These are phyloP conservation scores for Phlebopus sp. DNA, from an alignment of 1,284 basidiomycete species.

Conservation along the genomic window DNA sequence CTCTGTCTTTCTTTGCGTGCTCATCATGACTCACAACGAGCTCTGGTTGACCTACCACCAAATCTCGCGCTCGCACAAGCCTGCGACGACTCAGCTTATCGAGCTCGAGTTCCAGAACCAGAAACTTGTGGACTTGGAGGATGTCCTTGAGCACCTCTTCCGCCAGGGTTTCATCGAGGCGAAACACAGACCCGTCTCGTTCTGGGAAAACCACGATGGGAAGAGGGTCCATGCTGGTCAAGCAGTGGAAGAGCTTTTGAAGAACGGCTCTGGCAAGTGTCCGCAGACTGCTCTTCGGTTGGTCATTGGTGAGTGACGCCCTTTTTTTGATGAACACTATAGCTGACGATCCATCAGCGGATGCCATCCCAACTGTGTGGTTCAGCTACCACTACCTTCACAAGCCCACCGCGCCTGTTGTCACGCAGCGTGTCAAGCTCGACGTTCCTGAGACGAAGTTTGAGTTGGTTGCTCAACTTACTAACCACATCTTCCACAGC, in stretches of 20 bases:
- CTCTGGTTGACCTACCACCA: constrained; percentile 49
- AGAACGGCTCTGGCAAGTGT: constrained; percentile 39
- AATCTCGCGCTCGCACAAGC: constrained; percentile 39
- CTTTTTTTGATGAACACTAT: background rate
- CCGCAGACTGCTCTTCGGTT: constrained; percentile 42
- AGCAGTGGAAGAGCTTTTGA: constrained; percentile 38
- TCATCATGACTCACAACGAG: constrained; percentile 35
- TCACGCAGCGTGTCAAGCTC: constrained; percentile 43
- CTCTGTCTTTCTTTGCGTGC: constrained; percentile 1
- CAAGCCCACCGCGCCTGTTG: constrained; percentile 26
- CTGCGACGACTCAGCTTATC: constrained; percentile 44
- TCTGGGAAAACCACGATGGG: constrained; percentile 43
- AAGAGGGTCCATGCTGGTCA: constrained; percentile 35
- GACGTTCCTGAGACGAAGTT: constrained; percentile 26
- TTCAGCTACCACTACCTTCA: constrained; percentile 42
- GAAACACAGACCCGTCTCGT: constrained; percentile 38
- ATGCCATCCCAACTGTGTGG: constrained; percentile 39
- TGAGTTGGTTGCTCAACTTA: constrained; percentile 40
- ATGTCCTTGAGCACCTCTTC: constrained; percentile 48
- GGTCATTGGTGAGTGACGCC: constrained; percentile 38
- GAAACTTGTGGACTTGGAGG: constrained; percentile 42
- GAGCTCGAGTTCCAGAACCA: constrained; percentile 41
- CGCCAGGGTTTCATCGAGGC: constrained; percentile 44
- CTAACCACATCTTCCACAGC: constrained; percentile 43
- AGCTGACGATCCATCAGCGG: constrained; percentile 30